A percentile compares a stretch with the other conserved stretches of the same genome.
phyloP scores from a whole-genome alignment of 2,329 filamentous ascomycete genomes.

The Raffaelea albimanens region DNA sequence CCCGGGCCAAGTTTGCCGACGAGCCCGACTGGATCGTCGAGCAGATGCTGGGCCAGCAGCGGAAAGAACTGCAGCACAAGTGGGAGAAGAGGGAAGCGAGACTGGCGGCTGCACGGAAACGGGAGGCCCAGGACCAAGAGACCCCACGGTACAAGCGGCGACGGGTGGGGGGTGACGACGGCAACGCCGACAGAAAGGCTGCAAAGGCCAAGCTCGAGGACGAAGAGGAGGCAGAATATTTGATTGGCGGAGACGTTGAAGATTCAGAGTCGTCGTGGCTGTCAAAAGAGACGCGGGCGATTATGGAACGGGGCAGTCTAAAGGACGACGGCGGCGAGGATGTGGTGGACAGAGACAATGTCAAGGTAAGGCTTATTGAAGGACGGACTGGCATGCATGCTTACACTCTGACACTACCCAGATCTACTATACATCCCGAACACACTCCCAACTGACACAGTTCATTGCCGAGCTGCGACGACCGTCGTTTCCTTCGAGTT shows the following conservation, averaged over 20 bases:
- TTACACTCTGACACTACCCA: neutral
- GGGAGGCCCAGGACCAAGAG: slow-evolving; percentile 29
- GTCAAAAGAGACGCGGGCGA: slow-evolving; percentile 64
- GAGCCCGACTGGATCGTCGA: slow-evolving; percentile 82
- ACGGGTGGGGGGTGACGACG: slow-evolving; percentile 24
- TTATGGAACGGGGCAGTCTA: slow-evolving; percentile 46
- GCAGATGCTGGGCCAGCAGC: slow-evolving; percentile 60
- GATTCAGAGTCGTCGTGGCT: slow-evolving; percentile 43
- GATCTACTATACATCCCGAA: slow-evolving; percentile 88
- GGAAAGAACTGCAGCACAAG: slow-evolving; percentile 53
- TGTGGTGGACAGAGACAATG: slow-evolving; percentile 45
- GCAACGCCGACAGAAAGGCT: neutral
- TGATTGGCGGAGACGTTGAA: slow-evolving; percentile 47
- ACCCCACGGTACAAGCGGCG: slow-evolving; percentile 42
- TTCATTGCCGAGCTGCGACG: slow-evolving; percentile 76
- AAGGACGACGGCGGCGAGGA: slow-evolving; percentile 33
- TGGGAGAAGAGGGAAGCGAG: slow-evolving; percentile 68
- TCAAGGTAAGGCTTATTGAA: slow-evolving; percentile 57
- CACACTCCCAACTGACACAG: slow-evolving; percentile 84
- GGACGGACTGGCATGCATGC: too few species aligned
- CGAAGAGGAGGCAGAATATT: slow-evolving; percentile 58
- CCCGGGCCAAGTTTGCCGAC: slow-evolving; percentile 40
- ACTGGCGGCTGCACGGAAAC: slow-evolving; percentile 30
- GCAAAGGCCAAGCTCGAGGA: neutral
- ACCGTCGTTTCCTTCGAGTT: slow-evolving; percentile 65